These are phyloP conservation scores for Phalaenopsis hybrid DNA, from an alignment of 116 monocot species.

Conservation along the genomic window DNA sequence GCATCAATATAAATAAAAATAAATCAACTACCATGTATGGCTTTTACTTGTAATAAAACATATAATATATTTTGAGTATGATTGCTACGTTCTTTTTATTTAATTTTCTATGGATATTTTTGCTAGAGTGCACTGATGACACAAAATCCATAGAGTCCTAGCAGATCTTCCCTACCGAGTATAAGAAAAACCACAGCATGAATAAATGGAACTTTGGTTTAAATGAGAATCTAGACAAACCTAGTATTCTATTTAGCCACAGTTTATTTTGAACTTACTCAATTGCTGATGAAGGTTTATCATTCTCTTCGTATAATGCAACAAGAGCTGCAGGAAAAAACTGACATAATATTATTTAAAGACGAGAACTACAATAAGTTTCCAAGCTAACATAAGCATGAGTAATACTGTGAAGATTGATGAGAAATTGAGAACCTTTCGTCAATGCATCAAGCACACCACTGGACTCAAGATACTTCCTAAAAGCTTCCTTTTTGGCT, in stretches of 20 bases:
- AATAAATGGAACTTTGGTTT: background rate
- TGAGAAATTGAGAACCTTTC: conserved; percentile 81
- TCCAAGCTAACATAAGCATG: background rate
- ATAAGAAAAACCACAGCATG: background rate
- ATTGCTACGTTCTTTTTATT: too few species aligned
- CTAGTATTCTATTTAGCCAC: background rate
- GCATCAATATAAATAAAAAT: too few species aligned
- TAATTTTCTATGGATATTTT: too few species aligned
- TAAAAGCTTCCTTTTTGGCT: conserved; percentile 85
- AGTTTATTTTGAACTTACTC: conserved; percentile 50
- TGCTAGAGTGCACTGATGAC: background rate
- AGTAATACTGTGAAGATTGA: background rate
- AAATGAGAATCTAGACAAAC: background rate
- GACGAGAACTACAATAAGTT: conserved; percentile 2
- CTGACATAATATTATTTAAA: background rate
- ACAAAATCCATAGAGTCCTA: background rate
- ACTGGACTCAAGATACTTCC: conserved; percentile 81
- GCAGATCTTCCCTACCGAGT: background rate
- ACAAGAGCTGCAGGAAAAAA: conserved; percentile 58
- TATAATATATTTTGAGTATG: too few species aligned
- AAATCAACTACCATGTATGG: too few species aligned
- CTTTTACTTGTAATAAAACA: too few species aligned
- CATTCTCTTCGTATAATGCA: conserved; percentile 73
- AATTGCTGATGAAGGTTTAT: conserved; percentile 69
- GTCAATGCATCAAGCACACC: conserved; percentile 87